Evolutionary conservation across 345 rosid species (phyloP), one percentile per base, ranked within the genome.

Genomic region (Hibiscus trionum): DNA sequence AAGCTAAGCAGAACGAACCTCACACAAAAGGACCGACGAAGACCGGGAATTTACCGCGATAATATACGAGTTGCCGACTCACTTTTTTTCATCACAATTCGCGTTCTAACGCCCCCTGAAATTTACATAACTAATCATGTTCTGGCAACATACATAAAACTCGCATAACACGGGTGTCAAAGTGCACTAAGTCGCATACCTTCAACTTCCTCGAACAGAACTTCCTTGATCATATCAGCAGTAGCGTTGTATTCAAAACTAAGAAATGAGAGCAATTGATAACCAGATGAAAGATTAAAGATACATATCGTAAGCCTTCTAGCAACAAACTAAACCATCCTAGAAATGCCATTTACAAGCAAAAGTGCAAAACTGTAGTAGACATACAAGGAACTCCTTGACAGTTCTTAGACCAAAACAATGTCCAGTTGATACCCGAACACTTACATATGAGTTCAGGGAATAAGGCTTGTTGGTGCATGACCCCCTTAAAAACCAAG

Each of bases 201-300:
- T 85, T 96, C 89, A 56, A 82, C 87, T 85, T 91, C 85, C 80
- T 88, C 95, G 68, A 88, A 89, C 11, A 83, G 84, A 78, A 93
- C 87, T 84, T 91, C 96, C 76, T 93, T 96, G 56, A 88, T 85
- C 74, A 89, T 74, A 26, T 89, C 92, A 61, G 96, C 88, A 52
- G 89, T 79, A 16, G 96, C 96, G 77, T 84, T 79, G 70, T 91
- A 96, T 80, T 93, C 95, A 57, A 93, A 91, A 70, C 96, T 96
- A 80, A 77, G 16, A 68, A n/a, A 68, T 47, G 27, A 49, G 24
- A 68, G 35, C 16, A 8, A 47, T 12, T 5, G 21, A 14, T 67
- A 27, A 26, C 16, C 21, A 1, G 29, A 46, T 14, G 56, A 35
- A 46, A 21, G 37, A 26, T 14, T 6, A 42, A 24, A 24, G 17